These are phyloP conservation scores for Phaseolus lunatus DNA, from an alignment of 306 rosid genomes.

Conservation along the genomic window DNA sequence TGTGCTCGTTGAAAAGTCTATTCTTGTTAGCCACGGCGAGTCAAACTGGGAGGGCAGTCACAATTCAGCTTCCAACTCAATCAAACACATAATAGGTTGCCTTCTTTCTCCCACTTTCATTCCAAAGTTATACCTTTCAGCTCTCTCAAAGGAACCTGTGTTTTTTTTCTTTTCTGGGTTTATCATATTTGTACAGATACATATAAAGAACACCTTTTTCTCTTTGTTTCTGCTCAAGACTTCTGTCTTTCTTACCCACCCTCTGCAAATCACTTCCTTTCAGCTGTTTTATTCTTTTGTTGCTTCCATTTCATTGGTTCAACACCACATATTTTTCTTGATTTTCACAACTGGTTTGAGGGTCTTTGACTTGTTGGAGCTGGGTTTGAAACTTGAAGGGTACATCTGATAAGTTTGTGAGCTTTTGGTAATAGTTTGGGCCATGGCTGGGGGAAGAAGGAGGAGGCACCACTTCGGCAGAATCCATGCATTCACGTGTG, in stretches of 20 bases:
- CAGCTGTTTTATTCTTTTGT: background rate
- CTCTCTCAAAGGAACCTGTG: background rate
- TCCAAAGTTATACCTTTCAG: constrained; percentile 40
- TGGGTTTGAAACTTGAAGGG: constrained; percentile 8
- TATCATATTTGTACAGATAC: constrained; percentile 34
- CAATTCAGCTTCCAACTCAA: constrained; percentile 38
- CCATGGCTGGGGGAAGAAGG: constrained; percentile 68
- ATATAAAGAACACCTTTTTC: background rate
- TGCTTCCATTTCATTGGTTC: constrained; percentile 22
- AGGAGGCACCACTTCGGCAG: constrained; percentile 74
- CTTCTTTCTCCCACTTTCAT: constrained; percentile 14
- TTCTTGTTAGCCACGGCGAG: constrained; percentile 48
- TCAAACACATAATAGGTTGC: constrained; percentile 22
- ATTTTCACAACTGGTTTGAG: constrained; percentile 1
- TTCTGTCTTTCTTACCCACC: background rate
- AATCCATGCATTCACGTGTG: constrained; percentile 85
- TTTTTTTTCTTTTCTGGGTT: constrained; percentile 36
- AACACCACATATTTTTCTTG: background rate
- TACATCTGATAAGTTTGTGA: constrained; percentile 1
- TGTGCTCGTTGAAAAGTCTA: constrained; percentile 49
- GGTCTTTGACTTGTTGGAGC: constrained; percentile 20
- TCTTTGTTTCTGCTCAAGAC: background rate
- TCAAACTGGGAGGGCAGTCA: constrained; percentile 53
- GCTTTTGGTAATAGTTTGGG: background rate
- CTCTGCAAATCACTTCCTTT: background rate